These are phyloP conservation scores for Elaeis guineensis DNA, from an alignment of 176 grass and related monocot genomes.

Conservation along the genomic window DNA sequence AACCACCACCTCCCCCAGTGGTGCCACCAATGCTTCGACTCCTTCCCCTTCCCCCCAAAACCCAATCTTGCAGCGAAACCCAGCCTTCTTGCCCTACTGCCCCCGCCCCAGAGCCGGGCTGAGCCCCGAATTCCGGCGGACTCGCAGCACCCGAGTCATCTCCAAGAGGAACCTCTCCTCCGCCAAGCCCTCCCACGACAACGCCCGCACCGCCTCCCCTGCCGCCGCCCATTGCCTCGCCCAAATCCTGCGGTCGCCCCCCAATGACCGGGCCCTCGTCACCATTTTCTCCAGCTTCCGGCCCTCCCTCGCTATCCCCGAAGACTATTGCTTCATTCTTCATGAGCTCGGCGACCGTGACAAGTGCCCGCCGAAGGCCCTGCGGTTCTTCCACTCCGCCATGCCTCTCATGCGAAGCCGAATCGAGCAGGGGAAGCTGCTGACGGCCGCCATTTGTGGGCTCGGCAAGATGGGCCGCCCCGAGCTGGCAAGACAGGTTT, in stretches of 20 bases:
- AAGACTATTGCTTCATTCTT: constrained; percentile 78
- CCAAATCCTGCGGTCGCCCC: constrained; percentile 44
- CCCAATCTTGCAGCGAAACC: constrained; percentile 30
- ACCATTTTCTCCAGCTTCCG: constrained; percentile 30
- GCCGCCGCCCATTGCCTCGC: constrained; percentile 39
- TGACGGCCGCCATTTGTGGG: constrained; percentile 57
- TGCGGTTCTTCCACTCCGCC: constrained; percentile 53
- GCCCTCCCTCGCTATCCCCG: constrained; percentile 33
- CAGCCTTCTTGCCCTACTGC: constrained; percentile 29
- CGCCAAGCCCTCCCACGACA: background rate
- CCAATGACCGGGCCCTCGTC: constrained; percentile 28
- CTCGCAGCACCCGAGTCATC: constrained; percentile 62
- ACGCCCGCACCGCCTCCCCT: constrained; percentile 9
- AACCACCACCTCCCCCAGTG: background rate
- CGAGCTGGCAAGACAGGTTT: constrained; percentile 65
- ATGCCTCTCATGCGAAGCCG: constrained; percentile 43
- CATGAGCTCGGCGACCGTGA: constrained; percentile 48
- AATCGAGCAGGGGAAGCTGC: constrained; percentile 61
- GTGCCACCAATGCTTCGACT: constrained; percentile 1
- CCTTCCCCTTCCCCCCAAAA: constrained; percentile 28
- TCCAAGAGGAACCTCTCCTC: constrained; percentile 68
- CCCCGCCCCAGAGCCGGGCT: constrained; percentile 22
- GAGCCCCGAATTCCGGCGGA: constrained; percentile 66
- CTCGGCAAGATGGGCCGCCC: constrained; percentile 71
- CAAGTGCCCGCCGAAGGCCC: constrained; percentile 32